phyloP scores from a whole-genome alignment of 345 rosid species.

The Stellera chamaejasme region DNA sequence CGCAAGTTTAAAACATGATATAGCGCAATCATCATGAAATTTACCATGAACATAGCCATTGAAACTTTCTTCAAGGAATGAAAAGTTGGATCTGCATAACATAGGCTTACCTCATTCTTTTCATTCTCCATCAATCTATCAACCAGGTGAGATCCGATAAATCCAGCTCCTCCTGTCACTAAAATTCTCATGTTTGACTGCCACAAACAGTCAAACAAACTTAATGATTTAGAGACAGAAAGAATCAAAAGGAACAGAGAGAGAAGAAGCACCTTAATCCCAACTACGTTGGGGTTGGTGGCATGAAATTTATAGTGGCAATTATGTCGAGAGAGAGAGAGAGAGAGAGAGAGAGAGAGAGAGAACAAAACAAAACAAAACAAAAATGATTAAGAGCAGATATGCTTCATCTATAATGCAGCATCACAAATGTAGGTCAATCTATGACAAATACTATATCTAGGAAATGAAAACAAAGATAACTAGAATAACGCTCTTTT shows the following conservation, averaged over 20 bases:
- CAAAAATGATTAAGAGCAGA: too few relatives aligned
- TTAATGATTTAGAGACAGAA: constrained; percentile 1
- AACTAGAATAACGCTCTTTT: too few relatives aligned
- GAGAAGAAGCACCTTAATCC: too few relatives aligned
- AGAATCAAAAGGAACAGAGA: not conserved
- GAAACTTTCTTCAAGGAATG: not conserved
- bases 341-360: too few relatives aligned
- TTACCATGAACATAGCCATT: not conserved
- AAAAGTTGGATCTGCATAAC: not conserved
- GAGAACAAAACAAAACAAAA: not conserved
- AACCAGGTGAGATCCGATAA: constrained; percentile 92
- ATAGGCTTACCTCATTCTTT: constrained; percentile 70
- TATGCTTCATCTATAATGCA: too few relatives aligned
- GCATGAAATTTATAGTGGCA: too few relatives aligned
- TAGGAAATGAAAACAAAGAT: too few relatives aligned
- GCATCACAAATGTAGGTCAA: too few relatives aligned
- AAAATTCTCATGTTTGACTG: constrained; percentile 96
- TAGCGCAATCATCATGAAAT: not conserved
- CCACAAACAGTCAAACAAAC: constrained; percentile 11
- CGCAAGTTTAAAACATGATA: constrained; percentile 2
- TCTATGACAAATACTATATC: too few relatives aligned
- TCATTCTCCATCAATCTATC: constrained; percentile 91
- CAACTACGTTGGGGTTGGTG: too few relatives aligned
- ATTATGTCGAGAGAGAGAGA: too few relatives aligned
- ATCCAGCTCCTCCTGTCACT: constrained; percentile 96